These are phyloP conservation scores for Euryodendron excelsum DNA, from an alignment of 148 eudicot species.

Conservation along the genomic window DNA sequence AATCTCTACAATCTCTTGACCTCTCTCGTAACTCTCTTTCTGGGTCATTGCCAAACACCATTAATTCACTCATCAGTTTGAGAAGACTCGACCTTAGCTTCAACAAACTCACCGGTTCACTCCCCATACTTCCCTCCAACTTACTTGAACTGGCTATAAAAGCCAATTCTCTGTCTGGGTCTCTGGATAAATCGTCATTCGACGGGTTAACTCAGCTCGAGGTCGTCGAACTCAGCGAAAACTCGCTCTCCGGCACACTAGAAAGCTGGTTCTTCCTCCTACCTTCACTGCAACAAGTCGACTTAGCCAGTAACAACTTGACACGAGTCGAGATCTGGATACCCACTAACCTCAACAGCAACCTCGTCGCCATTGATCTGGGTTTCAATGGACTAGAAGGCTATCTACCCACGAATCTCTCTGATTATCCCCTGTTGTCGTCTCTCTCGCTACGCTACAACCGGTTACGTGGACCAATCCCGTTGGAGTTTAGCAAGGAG, in stretches of 20 bases:
- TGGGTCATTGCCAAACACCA: conserved; percentile 41
- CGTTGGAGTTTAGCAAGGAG: conserved; percentile 46
- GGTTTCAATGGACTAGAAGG: conserved; percentile 66
- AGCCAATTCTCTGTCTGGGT: conserved; percentile 58
- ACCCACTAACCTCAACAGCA: conserved; percentile 24
- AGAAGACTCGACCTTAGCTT: conserved; percentile 64
- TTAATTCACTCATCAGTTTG: conserved; percentile 34
- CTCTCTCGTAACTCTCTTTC: conserved; percentile 58
- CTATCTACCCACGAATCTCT: conserved; percentile 40
- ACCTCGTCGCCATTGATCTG: conserved; percentile 67
- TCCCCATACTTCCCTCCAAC: conserved; percentile 63
- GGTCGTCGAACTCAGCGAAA: conserved; percentile 70
- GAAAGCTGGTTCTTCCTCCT: no score
- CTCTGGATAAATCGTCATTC: conserved; percentile 36
- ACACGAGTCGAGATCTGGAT: conserved; percentile 55
- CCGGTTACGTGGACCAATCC: conserved; percentile 65
- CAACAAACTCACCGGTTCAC: conserved; percentile 55
- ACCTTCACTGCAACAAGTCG: conserved; percentile 55
- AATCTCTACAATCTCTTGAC: conserved; percentile 48
- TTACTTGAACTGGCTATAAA: conserved; percentile 48
- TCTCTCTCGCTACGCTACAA: no score
- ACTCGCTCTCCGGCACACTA: no score
- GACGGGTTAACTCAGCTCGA: conserved; percentile 47
- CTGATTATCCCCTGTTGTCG: no score
- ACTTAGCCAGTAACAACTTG: conserved; percentile 55